A percentile compares a stretch with the other conserved stretches of the same genome.
phyloP scores from a whole-genome alignment of 192 early-diverging fungal genomes.

The Podila epicladia region DNA sequence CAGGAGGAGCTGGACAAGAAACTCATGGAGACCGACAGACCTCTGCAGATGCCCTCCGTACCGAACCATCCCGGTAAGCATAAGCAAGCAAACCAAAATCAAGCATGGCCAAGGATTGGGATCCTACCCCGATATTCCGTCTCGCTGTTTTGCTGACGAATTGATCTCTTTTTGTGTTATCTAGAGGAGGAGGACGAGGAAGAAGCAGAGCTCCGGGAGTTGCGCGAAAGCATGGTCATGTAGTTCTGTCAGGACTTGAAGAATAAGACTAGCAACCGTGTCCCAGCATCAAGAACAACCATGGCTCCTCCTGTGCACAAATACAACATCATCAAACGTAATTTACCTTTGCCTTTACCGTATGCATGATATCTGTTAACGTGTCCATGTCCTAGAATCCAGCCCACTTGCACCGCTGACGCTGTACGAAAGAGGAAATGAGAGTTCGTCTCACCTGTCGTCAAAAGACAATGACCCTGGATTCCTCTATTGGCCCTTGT shows the following conservation, averaged over 20 bases:
- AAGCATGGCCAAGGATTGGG: background rate
- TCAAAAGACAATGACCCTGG: too few species aligned
- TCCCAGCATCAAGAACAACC: background rate
- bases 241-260: conserved; percentile 22
- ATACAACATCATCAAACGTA: too few species aligned
- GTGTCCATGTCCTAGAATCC: too few species aligned
- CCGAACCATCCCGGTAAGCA: conserved; percentile 71
- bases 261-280: background rate
- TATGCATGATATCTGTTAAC: too few species aligned
- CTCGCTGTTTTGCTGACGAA: background rate
- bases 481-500: too few species aligned
- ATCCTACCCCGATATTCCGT: too few species aligned
- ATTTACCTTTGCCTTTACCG: too few species aligned
- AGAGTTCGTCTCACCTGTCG: too few species aligned
- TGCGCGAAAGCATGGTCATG: conserved; percentile 83
- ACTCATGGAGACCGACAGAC: conserved; percentile 77
- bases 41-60: conserved; percentile 70
- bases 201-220: conserved; percentile 82
- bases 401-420: too few species aligned
- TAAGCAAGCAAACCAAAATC: background rate
- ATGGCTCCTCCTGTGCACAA: background rate
- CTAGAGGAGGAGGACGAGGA: conserved; percentile 70
- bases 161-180: too few species aligned
- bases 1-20: conserved; percentile 91
- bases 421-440: too few species aligned